Evolutionary conservation across 345 rosid genomes (phyloP).

Genomic region (Aurinia saxatilis): DNA sequence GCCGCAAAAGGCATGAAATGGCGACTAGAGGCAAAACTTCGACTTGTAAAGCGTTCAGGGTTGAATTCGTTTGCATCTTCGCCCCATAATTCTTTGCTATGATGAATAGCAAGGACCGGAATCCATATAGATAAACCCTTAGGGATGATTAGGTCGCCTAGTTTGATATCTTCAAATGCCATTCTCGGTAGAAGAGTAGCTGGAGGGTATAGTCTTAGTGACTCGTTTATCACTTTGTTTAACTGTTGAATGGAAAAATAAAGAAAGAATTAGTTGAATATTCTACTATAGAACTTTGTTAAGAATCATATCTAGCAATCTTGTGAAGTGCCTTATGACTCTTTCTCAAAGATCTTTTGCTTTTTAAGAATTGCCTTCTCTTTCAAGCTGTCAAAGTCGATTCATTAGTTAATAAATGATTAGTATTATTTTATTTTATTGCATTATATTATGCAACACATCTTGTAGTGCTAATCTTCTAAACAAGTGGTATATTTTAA

Average conservation of each 20-base stretch:
- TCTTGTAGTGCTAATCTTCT: constrained; percentile 27
- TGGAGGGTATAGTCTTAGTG: constrained; percentile 87
- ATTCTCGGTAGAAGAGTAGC: constrained; percentile 81
- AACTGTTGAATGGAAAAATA: constrained; percentile 38
- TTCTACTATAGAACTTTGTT: not conserved
- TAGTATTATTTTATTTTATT: not conserved
- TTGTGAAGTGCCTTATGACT: constrained; percentile 25
- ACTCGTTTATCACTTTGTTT: constrained; percentile 81
- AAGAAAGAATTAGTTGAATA: constrained; percentile 24
- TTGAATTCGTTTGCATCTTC: constrained; percentile 80
- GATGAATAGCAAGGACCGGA: constrained; percentile 88
- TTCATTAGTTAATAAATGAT: constrained; percentile 8
- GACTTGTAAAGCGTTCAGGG: constrained; percentile 61
- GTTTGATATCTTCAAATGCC: constrained; percentile 81
- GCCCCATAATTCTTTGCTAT: constrained; percentile 84
- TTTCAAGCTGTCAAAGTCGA: constrained; percentile 27
- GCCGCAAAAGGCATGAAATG: constrained; percentile 79
- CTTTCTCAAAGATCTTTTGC: constrained; percentile 20
- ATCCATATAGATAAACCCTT: constrained; percentile 94
- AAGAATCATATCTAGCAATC: constrained; percentile 18
- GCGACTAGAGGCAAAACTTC: constrained; percentile 39
- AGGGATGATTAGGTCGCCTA: constrained; percentile 73
- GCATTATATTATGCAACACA: constrained; percentile 13
- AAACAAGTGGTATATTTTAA: constrained; percentile 23
- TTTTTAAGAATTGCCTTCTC: constrained; percentile 21